phyloP scores from a whole-genome alignment of 164 flowering plant genomes.

The Piper longum region DNA sequence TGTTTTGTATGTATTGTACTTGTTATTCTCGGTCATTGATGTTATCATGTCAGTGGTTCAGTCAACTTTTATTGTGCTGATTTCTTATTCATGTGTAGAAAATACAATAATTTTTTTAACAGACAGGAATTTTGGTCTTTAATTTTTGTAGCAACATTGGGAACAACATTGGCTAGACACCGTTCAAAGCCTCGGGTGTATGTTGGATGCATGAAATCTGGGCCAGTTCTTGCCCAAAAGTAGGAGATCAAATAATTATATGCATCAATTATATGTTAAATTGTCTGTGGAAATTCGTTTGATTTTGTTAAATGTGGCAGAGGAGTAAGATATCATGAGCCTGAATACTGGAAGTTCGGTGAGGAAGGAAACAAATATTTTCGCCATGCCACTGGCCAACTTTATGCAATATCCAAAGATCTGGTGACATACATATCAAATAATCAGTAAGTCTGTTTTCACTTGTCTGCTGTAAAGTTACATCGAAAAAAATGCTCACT shows the following conservation, averaged over 20 bases:
- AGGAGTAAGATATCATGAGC: constrained; percentile 92
- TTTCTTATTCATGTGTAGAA: background rate
- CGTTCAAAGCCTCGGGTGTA: constrained; percentile 66
- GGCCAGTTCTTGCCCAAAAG: constrained; percentile 91
- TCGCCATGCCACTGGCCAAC: constrained; percentile 96
- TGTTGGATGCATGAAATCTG: constrained; percentile 97
- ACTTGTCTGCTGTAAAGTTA: background rate
- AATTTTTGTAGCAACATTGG: constrained; percentile 63
- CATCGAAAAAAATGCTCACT: background rate
- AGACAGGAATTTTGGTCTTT: constrained; percentile 1
- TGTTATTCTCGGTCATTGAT: too few relatives aligned
- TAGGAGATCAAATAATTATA: constrained; percentile 20
- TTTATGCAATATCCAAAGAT: constrained; percentile 81
- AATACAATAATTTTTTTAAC: background rate
- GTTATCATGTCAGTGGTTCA: too few relatives aligned
- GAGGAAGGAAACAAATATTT: constrained; percentile 88
- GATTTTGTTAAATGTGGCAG: constrained; percentile 16
- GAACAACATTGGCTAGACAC: constrained; percentile 60
- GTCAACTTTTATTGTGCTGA: too few relatives aligned
- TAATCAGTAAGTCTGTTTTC: constrained; percentile 50
- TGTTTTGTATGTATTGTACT: too few relatives aligned
- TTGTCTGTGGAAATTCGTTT: background rate
- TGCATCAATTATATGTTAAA: background rate
- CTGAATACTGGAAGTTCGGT: constrained; percentile 96
- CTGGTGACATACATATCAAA: constrained; percentile 71